phyloP scores from a whole-genome alignment of 306 rosid species.

The Abrus pulchellus region DNA sequence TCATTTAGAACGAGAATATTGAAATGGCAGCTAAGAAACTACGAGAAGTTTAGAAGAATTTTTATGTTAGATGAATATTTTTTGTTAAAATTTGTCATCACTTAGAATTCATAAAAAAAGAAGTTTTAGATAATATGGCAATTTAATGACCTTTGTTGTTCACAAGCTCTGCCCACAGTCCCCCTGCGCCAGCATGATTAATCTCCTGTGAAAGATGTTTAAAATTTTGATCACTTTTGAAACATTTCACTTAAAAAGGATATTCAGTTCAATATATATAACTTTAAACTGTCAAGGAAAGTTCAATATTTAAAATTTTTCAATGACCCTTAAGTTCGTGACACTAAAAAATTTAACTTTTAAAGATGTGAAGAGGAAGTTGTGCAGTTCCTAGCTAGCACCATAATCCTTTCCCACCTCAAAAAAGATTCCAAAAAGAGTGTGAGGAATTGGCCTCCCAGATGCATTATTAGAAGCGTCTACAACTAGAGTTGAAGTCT shows the following conservation, averaged over 20 bases:
- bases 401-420: constrained; percentile 60
- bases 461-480: constrained; percentile 68
- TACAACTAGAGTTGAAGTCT: constrained; percentile 57
- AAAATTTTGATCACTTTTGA: background rate
- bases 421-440: constrained; percentile 78
- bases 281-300: background rate
- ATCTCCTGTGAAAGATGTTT: constrained; percentile 47
- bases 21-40: background rate
- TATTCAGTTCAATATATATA: background rate
- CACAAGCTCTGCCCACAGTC: constrained; percentile 64
- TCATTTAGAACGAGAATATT: background rate
- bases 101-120: background rate
- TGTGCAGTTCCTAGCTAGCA: background rate
- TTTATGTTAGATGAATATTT: background rate
- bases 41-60: background rate
- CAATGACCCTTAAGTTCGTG: background rate
- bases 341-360: background rate
- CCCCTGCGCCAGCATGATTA: constrained; percentile 61
- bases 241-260: background rate
- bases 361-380: background rate
- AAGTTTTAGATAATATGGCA: background rate
- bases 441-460: constrained; percentile 60
- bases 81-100: background rate
- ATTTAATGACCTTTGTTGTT: constrained; percentile 50
- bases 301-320: background rate